Evolutionary conservation across 306 rosid genomes (phyloP).

Genomic region (Corylus heterophylla): DNA sequence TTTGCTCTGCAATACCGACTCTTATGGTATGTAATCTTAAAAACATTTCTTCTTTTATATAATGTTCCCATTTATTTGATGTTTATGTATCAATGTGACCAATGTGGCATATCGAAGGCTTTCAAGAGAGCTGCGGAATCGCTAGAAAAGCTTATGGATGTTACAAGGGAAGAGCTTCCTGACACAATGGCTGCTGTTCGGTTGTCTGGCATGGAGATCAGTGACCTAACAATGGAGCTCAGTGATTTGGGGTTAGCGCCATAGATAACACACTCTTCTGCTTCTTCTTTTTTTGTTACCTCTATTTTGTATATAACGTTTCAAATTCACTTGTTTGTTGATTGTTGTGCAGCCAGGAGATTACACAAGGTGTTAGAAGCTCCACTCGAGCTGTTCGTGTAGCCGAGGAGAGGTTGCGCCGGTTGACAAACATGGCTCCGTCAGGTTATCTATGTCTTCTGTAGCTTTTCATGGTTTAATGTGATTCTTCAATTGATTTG

Average conservation of each 20-base stretch:
- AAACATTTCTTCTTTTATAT: neutral
- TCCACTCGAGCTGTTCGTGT: constrained; percentile 73
- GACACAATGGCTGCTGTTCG: constrained; percentile 87
- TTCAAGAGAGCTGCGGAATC: constrained; percentile 91
- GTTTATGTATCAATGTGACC: neutral
- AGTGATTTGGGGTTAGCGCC: constrained; percentile 70
- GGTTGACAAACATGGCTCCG: constrained; percentile 58
- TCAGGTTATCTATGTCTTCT: constrained; percentile 53
- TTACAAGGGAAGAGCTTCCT: constrained; percentile 86
- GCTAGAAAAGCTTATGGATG: constrained; percentile 85
- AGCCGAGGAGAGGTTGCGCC: constrained; percentile 70
- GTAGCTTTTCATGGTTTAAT: neutral
- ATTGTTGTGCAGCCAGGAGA: constrained; percentile 64
- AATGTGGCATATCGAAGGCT: constrained; percentile 52
- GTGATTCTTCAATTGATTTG: constrained; percentile 13
- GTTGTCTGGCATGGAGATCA: constrained; percentile 93
- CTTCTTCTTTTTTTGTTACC: neutral
- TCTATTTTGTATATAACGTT: constrained; percentile 4
- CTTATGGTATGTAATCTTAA: constrained; percentile 67
- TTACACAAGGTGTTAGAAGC: constrained; percentile 82
- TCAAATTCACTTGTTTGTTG: constrained; percentile 2
- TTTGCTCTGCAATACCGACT: constrained; percentile 84
- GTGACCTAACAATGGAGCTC: constrained; percentile 84
- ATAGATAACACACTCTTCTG: constrained; percentile 7
- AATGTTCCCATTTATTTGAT: neutral